Base-by-base conservation (phyloP, 78 protist species). In the Chrysochromulina tobinii region DNA sequence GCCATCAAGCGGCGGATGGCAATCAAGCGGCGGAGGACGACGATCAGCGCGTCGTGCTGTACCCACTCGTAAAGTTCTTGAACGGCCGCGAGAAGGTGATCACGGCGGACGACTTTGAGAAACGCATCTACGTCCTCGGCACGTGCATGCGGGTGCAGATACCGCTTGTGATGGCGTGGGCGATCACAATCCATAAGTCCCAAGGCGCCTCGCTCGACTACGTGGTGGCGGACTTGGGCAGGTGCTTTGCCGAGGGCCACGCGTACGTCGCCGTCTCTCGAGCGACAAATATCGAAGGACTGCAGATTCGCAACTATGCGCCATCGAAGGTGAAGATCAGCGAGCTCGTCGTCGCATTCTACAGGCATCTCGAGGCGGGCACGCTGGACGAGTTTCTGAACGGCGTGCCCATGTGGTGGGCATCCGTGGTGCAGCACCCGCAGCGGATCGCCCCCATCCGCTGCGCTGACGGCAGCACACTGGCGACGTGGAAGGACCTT, bases 141-240 rank as follows among this genome's bases (percentile, higher is more conserved):
- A 1, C 9, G 64, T 53, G 58, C 81, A 18, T 50, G 73, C 95
- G 98, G 15, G 2, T 15, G 57, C 98, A 97, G 92, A 3, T 97
- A 11, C 99, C 99, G n/a, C 89, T 98, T 38, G 91, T 61, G 23
- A 81, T 98, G 48, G 98, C 99, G 2, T 98, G 98, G 98, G 98
- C 98, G 23, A 73, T 96, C 50, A 96, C 99, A 3, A 86, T 97
- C 58, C 99, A 97, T 93, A 96, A 96, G 87, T 81, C 95, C 23
- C 99, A 98, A 77, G 99, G 99, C 27, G 85, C 96, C 96, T 95
- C 98, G 18, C 72, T 98, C 25, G 96, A 91, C 61, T 81, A 92
- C 27, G 95, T 96, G 23, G 87, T 59, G 27, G 94, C 96, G 59
- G 57, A 88, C 81, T 84, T 98, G 12, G 51, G 25, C 23, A 55